Base-by-base conservation (phyloP, 2,329 filamentous ascomycete species). In the Botryosphaeria dothidea region DNA sequence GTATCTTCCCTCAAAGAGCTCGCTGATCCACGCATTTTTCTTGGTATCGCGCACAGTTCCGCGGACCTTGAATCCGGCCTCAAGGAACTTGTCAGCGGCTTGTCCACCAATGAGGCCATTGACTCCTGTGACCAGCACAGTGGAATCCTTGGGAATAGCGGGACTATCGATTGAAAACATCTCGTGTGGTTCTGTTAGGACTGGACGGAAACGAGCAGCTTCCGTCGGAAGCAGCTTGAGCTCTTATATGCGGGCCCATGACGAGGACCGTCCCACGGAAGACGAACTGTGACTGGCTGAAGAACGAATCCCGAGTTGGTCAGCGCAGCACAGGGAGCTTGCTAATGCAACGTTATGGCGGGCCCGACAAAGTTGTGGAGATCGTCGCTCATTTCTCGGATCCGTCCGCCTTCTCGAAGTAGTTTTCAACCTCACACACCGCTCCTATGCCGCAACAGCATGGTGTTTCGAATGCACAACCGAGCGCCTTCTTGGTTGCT, bases 51-150 rank as follows among this genome's bases (percentile, higher is more conserved):
- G 70, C 19, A 75, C 72, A 0, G 72, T 71, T 6, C 77, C 76
- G 4, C 75, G 74, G 6, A 79, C 77, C 31, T 72, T 69, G 65
- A 77, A 78, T 4, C 73, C 76, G 46, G 56, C 61, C 23, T 66
- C 49, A 3, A 79, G 68, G 1, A 76, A 64, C 51, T 76, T 72
- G 43, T 77, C 72, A 2, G 66, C 71, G 1, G 77, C 54, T 57
- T 77, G 72, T 21, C 70, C 72, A 17, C 72, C 76, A 27, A 78
- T 73, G 21, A 77, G 67, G 13, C 77, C 76, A 65, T 75, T 78
- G 6, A 69, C 72, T 11, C 76, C 77, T 0, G 76, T 78, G 2
- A 78, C 73, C 8, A 79, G 70, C 29, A 78, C 66, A 27, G 66
- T 61, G 19, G 70, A 68, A 34, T 71, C 73, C 3, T 72, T 64